These are phyloP conservation scores for Trametes sp. DNA, from an alignment of 1,284 basidiomycete genomes.

Conservation along the genomic window DNA sequence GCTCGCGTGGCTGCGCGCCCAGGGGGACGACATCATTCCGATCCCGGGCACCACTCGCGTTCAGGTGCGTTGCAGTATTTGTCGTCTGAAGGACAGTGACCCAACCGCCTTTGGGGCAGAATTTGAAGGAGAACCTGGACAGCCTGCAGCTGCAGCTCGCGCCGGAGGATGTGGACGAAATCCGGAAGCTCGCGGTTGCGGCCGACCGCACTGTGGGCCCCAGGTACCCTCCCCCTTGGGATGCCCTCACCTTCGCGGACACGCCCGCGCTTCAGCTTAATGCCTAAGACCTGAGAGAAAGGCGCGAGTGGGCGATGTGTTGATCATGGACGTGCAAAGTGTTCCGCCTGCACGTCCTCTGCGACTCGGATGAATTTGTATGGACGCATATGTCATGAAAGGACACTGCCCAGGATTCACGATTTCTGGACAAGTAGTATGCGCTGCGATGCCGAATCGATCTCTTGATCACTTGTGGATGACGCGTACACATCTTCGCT, in stretches of 20 bases:
- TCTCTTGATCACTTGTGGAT: too few species aligned
- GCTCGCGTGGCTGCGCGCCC: conserved; percentile 54
- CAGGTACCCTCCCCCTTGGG: conserved; percentile 22
- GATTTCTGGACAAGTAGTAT: too few species aligned
- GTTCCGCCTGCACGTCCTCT: too few species aligned
- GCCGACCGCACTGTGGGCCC: conserved; percentile 30
- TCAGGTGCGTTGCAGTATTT: conserved; percentile 16
- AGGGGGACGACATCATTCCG: conserved; percentile 47
- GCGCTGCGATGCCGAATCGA: too few species aligned
- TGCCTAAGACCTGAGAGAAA: too few species aligned
- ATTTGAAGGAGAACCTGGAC: conserved; percentile 50
- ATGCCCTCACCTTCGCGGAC: conserved; percentile 20
- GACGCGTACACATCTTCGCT: too few species aligned
- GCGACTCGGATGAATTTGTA: too few species aligned
- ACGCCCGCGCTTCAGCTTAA: conserved; percentile 33
- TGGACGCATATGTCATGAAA: too few species aligned
- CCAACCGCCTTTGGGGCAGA: conserved; percentile 43
- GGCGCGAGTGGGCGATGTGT: too few species aligned
- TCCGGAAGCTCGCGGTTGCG: conserved; percentile 42
- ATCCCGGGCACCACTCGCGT: conserved; percentile 47
- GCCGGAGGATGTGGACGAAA: conserved; percentile 41
- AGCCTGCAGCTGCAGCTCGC: conserved; percentile 43
- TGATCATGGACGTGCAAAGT: too few species aligned
- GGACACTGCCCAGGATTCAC: too few species aligned
- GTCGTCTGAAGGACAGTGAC: background rate